Evolutionary conservation across 73 alveolate species (phyloP), one percentile per base, ranked within the genome.

Genomic region (Effrenium voratum): DNA sequence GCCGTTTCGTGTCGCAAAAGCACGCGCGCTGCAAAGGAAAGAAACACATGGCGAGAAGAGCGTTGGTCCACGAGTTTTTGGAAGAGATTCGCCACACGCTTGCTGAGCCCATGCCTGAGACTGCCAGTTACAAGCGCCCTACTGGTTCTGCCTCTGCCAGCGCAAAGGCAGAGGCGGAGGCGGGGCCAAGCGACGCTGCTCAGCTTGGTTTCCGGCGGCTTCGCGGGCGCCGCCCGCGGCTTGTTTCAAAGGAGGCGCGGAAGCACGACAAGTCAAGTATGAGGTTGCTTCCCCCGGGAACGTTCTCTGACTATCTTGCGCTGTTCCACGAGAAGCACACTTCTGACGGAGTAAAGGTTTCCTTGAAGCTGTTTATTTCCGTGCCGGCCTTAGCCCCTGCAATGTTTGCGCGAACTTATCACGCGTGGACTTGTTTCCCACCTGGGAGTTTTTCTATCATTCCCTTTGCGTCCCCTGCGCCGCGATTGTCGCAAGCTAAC

Each of bases 101-200:
- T 72, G 26, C 82, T n/a, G 82, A 72, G 82, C 82, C 82, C 44
- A 72, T 72, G 82, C 82, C 82, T 6, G 82, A 72, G 45, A 30
- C 34, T 5, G 47, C 16, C 5, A 49, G 30, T 32, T 72, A 12
- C 82, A 72, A 26, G 34, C 82, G 50, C 26, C 10, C 47, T 3
- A 72, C 50, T 8, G 2, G 3, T 36, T 52, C 30, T 13, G 49
- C 6, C 8, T 52, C 36, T 52, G 75, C 26, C 28, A 6, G 26
- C 49, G 49, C 45, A 22, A 34, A 34, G 82, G 82, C 34, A 72
- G 34, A 26, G 15, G 82, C 26, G 50, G 50, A 8, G 6, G 47
- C 15, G 5, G 49, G 26, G 6, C 5, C 45, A 34, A n/a, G 82
- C 26, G 5, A 26, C 82, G 82, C 19, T 8, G 34, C 26, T 12